These are phyloP conservation scores for Trametes elegans DNA, from an alignment of 768 basidiomycete species.

Conservation along the genomic window DNA sequence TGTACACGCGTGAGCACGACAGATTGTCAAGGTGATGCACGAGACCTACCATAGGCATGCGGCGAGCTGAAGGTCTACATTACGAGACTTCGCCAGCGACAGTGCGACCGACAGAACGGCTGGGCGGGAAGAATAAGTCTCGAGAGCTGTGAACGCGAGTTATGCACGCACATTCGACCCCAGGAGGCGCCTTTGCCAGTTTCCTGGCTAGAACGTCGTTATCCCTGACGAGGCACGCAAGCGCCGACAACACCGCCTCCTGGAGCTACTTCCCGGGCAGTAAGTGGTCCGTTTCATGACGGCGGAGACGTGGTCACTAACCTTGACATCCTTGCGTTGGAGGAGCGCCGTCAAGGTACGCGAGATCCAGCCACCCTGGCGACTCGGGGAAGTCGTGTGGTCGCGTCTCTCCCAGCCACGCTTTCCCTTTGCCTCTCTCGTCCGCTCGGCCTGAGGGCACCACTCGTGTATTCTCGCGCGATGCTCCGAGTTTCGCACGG, in stretches of 20 bases:
- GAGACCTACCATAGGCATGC: constrained; percentile 64
- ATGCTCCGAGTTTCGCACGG: constrained; percentile 49
- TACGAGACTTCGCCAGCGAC: constrained; percentile 55
- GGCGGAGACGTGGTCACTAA: constrained; percentile 12
- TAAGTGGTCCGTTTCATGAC: background rate
- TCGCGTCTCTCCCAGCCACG: constrained; percentile 75
- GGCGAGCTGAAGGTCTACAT: constrained; percentile 62
- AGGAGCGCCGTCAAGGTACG: constrained; percentile 49
- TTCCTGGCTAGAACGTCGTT: constrained; percentile 50
- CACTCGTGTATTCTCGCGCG: constrained; percentile 56
- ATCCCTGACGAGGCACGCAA: constrained; percentile 67
- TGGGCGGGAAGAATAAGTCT: too few relatives aligned
- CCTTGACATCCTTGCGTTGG: constrained; percentile 54
- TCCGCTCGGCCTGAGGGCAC: constrained; percentile 57
- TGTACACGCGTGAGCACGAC: background rate
- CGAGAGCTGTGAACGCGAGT: background rate
- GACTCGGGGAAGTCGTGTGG: constrained; percentile 37
- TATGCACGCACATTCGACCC: constrained; percentile 36
- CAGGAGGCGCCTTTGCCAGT: constrained; percentile 43
- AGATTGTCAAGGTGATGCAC: background rate
- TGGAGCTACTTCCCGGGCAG: constrained; percentile 62
- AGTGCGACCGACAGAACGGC: constrained; percentile 46
- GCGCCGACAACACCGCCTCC: constrained; percentile 61
- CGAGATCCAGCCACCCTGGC: constrained; percentile 60
- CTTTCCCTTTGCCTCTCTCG: constrained; percentile 52